These are phyloP conservation scores for Syncephalastrum sp. DNA, from an alignment of 371 early-diverging fungal species.

Conservation along the genomic window DNA sequence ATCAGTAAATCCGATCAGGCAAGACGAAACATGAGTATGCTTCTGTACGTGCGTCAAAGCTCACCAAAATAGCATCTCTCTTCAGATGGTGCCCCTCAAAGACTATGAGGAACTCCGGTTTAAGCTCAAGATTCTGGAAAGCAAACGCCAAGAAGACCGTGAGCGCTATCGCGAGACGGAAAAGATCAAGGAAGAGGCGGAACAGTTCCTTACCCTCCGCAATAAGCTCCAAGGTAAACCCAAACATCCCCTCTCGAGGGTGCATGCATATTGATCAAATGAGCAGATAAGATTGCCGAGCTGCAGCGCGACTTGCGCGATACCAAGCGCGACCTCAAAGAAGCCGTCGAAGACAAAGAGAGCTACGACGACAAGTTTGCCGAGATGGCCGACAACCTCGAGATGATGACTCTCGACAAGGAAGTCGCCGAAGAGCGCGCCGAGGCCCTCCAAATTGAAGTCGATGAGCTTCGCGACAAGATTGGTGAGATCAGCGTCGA, in stretches of 20 bases:
- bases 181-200: conserved; percentile 70
- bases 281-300: conserved; percentile 58
- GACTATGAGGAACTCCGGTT: conserved; percentile 83
- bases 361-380: conserved; percentile 62
- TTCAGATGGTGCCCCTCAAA: conserved; percentile 53
- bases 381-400: conserved; percentile 75
- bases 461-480: conserved; percentile 72
- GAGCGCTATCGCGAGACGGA: conserved; percentile 75
- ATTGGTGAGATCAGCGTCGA: conserved; percentile 78
- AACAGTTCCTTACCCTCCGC: conserved; percentile 64
- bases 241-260: neutral
- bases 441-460: conserved; percentile 76
- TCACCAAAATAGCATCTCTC: conserved; percentile 31
- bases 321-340: conserved; percentile 57
- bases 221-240: conserved; percentile 65
- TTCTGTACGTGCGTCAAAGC: neutral
- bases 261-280: neutral
- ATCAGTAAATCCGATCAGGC: conserved; percentile 45
- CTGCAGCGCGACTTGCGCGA: conserved; percentile 75
- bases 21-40: conserved; percentile 1
- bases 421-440: conserved; percentile 91
- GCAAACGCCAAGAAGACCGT: conserved; percentile 81
- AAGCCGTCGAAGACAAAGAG: conserved; percentile 62
- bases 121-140: conserved; percentile 76
- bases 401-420: conserved; percentile 86